Evolutionary conservation across 2,329 filamentous ascomycete genomes (phyloP).

Genomic region (Ceratocystis cacaofunesta): DNA sequence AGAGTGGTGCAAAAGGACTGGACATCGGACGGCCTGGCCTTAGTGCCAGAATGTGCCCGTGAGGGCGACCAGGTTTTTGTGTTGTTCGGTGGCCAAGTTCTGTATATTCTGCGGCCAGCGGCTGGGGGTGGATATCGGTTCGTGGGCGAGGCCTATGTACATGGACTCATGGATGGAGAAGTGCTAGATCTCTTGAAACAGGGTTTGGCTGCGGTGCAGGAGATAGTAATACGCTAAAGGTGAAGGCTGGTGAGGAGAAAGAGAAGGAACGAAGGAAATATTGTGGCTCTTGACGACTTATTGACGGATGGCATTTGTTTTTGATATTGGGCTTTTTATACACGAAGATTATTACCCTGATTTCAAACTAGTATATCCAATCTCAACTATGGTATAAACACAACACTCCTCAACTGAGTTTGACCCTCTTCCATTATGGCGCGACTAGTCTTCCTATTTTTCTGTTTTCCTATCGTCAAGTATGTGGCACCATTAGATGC

Average conservation of each 20-base stretch:
- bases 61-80: conserved; percentile 19
- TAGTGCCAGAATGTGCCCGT: conserved; percentile 16
- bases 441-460: neutral
- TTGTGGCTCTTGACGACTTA: neutral
- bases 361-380: neutral
- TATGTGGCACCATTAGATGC: conserved; percentile 19
- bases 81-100: conserved; percentile 19
- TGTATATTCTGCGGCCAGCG: conserved; percentile 18
- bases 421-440: too few relatives aligned
- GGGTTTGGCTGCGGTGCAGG: conserved; percentile 15
- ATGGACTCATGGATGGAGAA: conserved; percentile 22
- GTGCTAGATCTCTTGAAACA: conserved; percentile 18
- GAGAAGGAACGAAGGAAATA: neutral
- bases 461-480: neutral
- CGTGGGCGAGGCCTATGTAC: conserved; percentile 21
- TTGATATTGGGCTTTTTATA: neutral
- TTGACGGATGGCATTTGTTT: neutral
- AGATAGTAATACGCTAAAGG: conserved; percentile 16
- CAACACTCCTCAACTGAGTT: too few relatives aligned
- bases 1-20: conserved; percentile 18
- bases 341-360: neutral
- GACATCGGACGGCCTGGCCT: conserved; percentile 17
- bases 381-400: too few relatives aligned
- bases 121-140: conserved; percentile 18
- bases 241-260: neutral